Base-by-base conservation (phyloP, 148 eudicot genomes). In the Chenopodium suecicum region DNA sequence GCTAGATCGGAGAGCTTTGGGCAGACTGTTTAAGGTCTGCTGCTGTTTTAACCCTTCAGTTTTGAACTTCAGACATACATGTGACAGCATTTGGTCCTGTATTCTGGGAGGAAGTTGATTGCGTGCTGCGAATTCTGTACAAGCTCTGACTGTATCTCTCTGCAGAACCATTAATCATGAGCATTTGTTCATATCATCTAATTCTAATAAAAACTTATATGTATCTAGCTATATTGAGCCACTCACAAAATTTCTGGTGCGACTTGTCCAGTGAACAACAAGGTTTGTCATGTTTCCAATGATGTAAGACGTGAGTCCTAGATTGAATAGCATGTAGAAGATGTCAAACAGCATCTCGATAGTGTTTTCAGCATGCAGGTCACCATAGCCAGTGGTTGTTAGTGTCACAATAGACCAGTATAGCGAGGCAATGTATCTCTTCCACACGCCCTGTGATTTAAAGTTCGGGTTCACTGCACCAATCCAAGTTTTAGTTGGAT, bases 221-320 rank as follows among this genome's bases (percentile, higher is more conserved):
- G 0, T 56, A 52, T 52, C 56, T 14, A 41, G n/a, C 62, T 1
- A 16, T 56, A 13, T 14, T 56, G 62, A 25, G 74, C 37, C 67
- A 66, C 87, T 80, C 80, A 87, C 89, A 56, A 84, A 87, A 65
- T 81, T 85, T 86, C 94, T 86, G 44, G 99, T 94, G 77, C 95
- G 95, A 83, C 98, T 90, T 74, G 98, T 96, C 92, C 98, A 83
- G 58, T 92, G 94, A 78, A 95, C 99, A 1, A 94, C 94, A 32
- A 95, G 92, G 73, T 94, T 95, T 10, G 98, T 95, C 99, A 95
- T 95, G 86, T 95, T 95, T n/a, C 99, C 98, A 63, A 95, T 94
- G 80, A 95, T 85, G 88, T 95, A 95, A 0, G 99, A 87, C 20
- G 98, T 95, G 79, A 95, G 85, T 25, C 98, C 98, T 65, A 93